A percentile compares a stretch with the other conserved stretches of the same genome.
Evolutionary conservation across 176 grass and related monocot species (phyloP).

Genomic region (maize (Zea mays)): Zm-B73-REFERENCE-NAM-5.0 NC_050100.1:67425501-67426000

Average conservation of each 20-base stretch:
- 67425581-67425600: slow-evolving; percentile 98
- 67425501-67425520: slow-evolving; percentile 23
- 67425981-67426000: slow-evolving; percentile 74
- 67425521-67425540: slow-evolving; percentile 8
- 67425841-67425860: slow-evolving; percentile 14
- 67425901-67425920: slow-evolving; percentile 97
- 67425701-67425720: slow-evolving; percentile 1
- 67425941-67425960: slow-evolving; percentile 87
- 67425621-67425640: slow-evolving; percentile 97
- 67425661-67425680: slow-evolving; percentile 63
- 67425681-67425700: background rate
- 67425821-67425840: slow-evolving; percentile 50
- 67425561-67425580: slow-evolving; percentile 75
- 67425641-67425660: slow-evolving; percentile 88
- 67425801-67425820: slow-evolving; percentile 89
- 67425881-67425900: slow-evolving; percentile 24
- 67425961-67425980: slow-evolving; percentile 78
- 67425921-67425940: slow-evolving; percentile 62
- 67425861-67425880: slow-evolving; percentile 3
- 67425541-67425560: background rate
- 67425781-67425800: slow-evolving; percentile 93
- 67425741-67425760: slow-evolving; percentile 16
- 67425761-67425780: slow-evolving; percentile 79
- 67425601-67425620: slow-evolving; percentile 92
- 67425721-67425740: slow-evolving; percentile 6